Percentiles rank a stretch among this genome's conserved stretches.
phyloP scores from a whole-genome alignment of 306 rosid species.

The Oemleria cerasiformis region DNA sequence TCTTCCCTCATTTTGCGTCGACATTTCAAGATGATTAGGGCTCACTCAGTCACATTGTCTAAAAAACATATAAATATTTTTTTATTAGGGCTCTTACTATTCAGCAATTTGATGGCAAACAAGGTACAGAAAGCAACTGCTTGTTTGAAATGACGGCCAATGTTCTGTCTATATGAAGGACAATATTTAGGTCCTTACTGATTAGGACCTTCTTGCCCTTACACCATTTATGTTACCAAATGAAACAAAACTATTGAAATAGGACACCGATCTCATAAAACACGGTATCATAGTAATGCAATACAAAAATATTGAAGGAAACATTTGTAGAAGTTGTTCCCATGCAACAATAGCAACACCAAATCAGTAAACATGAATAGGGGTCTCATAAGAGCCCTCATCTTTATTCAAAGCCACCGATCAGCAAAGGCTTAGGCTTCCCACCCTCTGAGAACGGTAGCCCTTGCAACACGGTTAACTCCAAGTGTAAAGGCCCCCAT shows the following conservation, averaged over 20 bases:
- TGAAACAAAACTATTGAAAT: not conserved
- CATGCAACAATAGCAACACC: not conserved
- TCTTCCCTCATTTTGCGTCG: no score
- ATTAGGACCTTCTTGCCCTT: not conserved
- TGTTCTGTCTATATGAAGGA: not conserved
- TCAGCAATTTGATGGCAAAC: not conserved
- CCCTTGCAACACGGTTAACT: conserved; percentile 84
- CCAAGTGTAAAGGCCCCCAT: conserved; percentile 96
- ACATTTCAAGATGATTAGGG: no score
- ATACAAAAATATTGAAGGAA: not conserved
- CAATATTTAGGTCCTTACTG: not conserved
- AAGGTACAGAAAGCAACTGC: not conserved
- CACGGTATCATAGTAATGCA: not conserved
- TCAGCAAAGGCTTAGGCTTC: conserved; percentile 54
- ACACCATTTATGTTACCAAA: not conserved
- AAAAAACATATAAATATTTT: no score
- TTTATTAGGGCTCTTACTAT: not conserved
- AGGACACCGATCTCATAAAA: not conserved
- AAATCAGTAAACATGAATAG: not conserved
- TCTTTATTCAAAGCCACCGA: conserved; percentile 12
- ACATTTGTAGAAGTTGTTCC: not conserved
- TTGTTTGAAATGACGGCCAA: not conserved
- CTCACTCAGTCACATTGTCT: no score
- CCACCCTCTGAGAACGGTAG: conserved; percentile 92
- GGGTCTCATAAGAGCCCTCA: not conserved